Percentiles rank a stretch among this genome's conserved stretches.
Evolutionary conservation across 1,139 yeast species (phyloP).

Genomic region (Scheffersomyces illinoinensis): DNA sequence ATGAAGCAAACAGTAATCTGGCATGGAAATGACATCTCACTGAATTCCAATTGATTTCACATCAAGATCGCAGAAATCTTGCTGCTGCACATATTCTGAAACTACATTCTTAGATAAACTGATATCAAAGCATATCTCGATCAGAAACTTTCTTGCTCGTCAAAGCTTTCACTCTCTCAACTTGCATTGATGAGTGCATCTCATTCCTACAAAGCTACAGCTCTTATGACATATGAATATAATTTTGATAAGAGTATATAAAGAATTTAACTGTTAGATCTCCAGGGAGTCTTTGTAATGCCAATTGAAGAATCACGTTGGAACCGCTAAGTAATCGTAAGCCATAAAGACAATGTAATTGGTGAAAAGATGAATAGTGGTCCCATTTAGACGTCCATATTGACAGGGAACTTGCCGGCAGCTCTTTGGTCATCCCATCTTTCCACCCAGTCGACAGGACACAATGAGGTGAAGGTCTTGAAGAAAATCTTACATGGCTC

Average conservation of each 20-base stretch:
- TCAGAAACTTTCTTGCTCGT: neutral
- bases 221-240: neutral
- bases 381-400: slow-evolving; percentile 17
- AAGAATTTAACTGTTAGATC: neutral
- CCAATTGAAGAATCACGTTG: neutral
- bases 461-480: slow-evolving; percentile 86
- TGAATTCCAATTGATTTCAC: neutral
- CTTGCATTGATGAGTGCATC: slow-evolving; percentile 70
- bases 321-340: neutral
- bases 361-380: neutral
- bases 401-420: slow-evolving; percentile 50
- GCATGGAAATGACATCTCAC: neutral
- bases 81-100: neutral
- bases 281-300: neutral
- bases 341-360: neutral
- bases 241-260: neutral
- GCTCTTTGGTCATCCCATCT: slow-evolving; percentile 96
- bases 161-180: slow-evolving; percentile 25
- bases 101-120: neutral
- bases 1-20: neutral
- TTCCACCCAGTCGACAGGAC: slow-evolving; percentile 92
- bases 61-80: slow-evolving; percentile 10
- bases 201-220: slow-evolving; percentile 9
- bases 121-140: neutral
- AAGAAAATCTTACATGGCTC: slow-evolving; percentile 96